A percentile compares a stretch with the other conserved stretches of the same genome.
Conservation (phyloP, 1,284 basidiomycete genomes). For the Mrakiaceae sp. region DNA sequence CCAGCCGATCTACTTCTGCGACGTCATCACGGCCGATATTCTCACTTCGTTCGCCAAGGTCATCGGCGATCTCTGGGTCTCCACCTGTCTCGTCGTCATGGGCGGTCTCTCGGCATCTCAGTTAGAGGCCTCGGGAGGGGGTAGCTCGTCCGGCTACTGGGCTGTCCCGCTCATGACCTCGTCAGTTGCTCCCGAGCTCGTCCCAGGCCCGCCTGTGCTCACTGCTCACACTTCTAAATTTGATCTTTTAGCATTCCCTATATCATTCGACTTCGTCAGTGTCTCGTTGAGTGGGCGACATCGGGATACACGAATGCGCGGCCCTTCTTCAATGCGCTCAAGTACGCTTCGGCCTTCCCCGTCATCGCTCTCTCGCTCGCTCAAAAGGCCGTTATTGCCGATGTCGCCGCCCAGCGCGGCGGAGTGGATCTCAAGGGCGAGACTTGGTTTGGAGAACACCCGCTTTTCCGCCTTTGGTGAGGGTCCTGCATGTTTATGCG, state of each 20-base stretch:
- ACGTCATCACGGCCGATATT: conserved; percentile 89
- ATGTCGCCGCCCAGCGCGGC: conserved; percentile 45
- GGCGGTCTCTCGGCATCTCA: conserved; percentile 9
- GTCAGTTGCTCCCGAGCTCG: conserved; percentile 34
- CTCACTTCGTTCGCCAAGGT: conserved; percentile 96
- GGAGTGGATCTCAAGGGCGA: conserved; percentile 32
- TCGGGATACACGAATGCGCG: conserved; percentile 54
- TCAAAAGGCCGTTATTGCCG: conserved; percentile 55
- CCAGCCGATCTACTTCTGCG: conserved; percentile 68
- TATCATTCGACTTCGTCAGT: conserved; percentile 82
- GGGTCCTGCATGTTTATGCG: conserved; percentile 20
- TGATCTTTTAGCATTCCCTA: conserved; percentile 63
- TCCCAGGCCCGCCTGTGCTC: neutral
- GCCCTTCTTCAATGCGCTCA: conserved; percentile 85
- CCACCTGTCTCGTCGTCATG: conserved; percentile 59
- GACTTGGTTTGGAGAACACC: conserved; percentile 61
- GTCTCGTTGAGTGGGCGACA: conserved; percentile 69
- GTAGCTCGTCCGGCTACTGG: conserved; percentile 41
- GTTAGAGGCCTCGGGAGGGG: conserved; percentile 5
- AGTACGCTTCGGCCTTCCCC: conserved; percentile 96
- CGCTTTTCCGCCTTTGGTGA: conserved; percentile 71
- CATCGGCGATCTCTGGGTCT: conserved; percentile 86
- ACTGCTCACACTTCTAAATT: too few relatives aligned
- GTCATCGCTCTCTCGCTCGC: conserved; percentile 88
- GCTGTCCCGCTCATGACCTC: conserved; percentile 75